Conservation (phyloP, 768 basidiomycete genomes). For the Russula brevipes region DNA sequence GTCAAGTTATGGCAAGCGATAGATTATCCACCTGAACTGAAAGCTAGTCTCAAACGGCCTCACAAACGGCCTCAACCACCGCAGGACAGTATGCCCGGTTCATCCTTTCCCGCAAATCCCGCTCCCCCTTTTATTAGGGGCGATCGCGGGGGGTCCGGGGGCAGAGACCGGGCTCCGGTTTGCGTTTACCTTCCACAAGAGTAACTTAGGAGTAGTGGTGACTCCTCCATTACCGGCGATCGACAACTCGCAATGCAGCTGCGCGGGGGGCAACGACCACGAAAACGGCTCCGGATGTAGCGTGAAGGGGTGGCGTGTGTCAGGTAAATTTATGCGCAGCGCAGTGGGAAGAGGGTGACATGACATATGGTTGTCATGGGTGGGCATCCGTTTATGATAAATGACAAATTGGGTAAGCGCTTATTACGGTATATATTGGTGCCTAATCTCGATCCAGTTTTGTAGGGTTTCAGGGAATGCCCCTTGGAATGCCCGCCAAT, state of each 20-base stretch:
- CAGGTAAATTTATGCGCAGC: too few relatives aligned
- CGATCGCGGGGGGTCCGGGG: background rate
- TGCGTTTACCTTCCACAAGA: too few relatives aligned
- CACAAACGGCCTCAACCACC: too few relatives aligned
- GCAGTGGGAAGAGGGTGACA: too few relatives aligned
- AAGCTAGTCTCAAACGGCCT: too few relatives aligned
- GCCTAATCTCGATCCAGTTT: slow-evolving; percentile 2
- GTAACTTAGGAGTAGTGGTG: background rate
- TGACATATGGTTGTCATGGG: background rate
- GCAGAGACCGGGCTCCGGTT: background rate
- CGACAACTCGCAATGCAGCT: background rate
- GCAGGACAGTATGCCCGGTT: background rate
- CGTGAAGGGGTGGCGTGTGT: too few relatives aligned
- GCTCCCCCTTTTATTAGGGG: background rate
- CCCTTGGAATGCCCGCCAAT: too few relatives aligned
- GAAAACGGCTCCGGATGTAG: background rate
- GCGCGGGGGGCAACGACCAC: background rate
- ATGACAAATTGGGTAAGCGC: too few relatives aligned
- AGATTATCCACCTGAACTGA: too few relatives aligned
- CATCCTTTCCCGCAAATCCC: background rate
- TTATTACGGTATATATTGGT: background rate
- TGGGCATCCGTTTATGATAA: background rate
- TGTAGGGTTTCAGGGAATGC: background rate
- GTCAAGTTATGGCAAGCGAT: too few relatives aligned
- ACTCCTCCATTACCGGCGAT: background rate